Evolutionary conservation across 140 eudicot genomes (phyloP), one percentile per base, ranked within the genome.

Genomic region (Anethum foeniculum): DNA sequence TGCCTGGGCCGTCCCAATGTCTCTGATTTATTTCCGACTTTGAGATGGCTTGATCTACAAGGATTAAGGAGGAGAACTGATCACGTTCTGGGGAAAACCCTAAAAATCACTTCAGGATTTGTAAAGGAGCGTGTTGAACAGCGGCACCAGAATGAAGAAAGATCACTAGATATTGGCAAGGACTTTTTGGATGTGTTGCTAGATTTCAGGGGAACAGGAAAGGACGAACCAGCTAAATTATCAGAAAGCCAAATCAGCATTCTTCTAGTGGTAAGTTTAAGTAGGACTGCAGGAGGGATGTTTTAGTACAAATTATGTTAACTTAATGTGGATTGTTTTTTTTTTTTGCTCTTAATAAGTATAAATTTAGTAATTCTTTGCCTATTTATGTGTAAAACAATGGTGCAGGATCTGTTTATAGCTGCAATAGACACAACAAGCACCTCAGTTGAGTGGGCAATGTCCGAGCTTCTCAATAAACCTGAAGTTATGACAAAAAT

Each of bases 11-110:
- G 47, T 32, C 75, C 75, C 18, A 69, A 69, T 69, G n/a, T 77
- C 16, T 77, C 81, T 9, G 72, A 77, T 19, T 34, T 79, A 11
- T 79, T 79, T 48, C 77, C 76, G 1, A 67, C 76, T 76, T 67
- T 79, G 6, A 65, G 28, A 28, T 62, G 82, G 82, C 21, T 79
- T 30, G 82, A 67, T 23, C 23, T 79, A 36, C 82, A 79, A 65
- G 76, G 76, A n/a, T 1, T 58, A 2, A 58, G 68, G 69, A n/a
- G 62, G 43, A 64, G 34, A 25, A 62, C 32, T 62, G 32, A 25
- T 62, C 5, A 16, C 7, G 27, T 48, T 28, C 3, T 65, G 47
- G 82, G 65, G 12, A 67, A 46, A 67, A 62, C 73, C 7, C 4
- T 79, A 8, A 30, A 79, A 44, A 64, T 79, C 14, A 25, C 30